Evolutionary conservation across 2,329 filamentous ascomycete genomes (phyloP).

Genomic region (Cercospora sojina): DNA sequence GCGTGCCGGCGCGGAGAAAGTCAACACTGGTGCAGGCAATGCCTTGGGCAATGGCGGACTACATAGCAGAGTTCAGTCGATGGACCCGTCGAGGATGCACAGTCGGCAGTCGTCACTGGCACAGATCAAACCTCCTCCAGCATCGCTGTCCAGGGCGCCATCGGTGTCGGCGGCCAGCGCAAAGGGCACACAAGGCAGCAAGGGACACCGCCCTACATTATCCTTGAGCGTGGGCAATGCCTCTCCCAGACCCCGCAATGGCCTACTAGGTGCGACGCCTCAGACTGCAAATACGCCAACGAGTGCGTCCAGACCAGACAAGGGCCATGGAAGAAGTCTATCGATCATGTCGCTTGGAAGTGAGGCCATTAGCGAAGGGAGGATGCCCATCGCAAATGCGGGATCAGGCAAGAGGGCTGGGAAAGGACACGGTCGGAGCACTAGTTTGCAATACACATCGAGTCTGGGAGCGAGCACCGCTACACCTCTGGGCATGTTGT

Average conservation of each 20-base stretch:
- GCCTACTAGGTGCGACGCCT: constrained; percentile 27
- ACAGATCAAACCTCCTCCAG: constrained; percentile 19
- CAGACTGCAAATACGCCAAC: constrained; percentile 29
- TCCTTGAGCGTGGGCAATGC: constrained; percentile 54
- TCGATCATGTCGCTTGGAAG: constrained; percentile 53
- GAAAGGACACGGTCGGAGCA: constrained; percentile 71
- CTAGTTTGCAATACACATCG: constrained; percentile 74
- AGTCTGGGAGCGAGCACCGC: constrained; percentile 29
- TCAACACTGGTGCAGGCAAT: constrained; percentile 32
- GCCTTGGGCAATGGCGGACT: constrained; percentile 23
- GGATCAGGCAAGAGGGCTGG: constrained; percentile 46
- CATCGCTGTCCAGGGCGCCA: constrained; percentile 21
- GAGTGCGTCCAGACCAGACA: constrained; percentile 51
- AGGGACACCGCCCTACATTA: constrained; percentile 65
- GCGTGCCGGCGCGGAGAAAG: constrained; percentile 32
- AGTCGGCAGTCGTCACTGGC: constrained; percentile 31
- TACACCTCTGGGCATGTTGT: constrained; percentile 16
- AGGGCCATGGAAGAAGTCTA: constrained; percentile 47
- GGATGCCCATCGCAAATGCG: constrained; percentile 18
- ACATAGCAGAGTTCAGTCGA: constrained; percentile 23
- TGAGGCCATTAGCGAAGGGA: constrained; percentile 37
- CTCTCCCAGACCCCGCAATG: constrained; percentile 29
- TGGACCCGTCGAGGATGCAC: constrained; percentile 17
- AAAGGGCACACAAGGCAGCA: constrained; percentile 21
- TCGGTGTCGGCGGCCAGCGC: constrained; percentile 23